phyloP scores from a whole-genome alignment of 768 basidiomycete species.

The Melanogaster broomeanus region DNA sequence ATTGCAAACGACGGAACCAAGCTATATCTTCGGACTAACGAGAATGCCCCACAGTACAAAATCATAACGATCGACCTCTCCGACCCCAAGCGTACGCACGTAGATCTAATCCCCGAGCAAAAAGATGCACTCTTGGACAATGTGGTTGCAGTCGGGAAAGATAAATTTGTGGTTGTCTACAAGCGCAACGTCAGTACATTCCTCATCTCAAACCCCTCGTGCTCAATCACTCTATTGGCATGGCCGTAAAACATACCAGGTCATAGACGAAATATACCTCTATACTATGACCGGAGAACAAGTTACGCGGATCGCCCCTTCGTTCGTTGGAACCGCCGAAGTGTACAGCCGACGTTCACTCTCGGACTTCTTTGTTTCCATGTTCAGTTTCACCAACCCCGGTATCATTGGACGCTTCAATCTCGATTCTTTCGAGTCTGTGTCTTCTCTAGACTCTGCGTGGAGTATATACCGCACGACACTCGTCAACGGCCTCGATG shows the following conservation, averaged over 20 bases:
- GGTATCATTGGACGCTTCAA: constrained; percentile 66
- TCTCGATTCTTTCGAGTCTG: constrained; percentile 38
- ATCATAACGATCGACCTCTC: constrained; percentile 65
- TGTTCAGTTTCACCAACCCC: constrained; percentile 73
- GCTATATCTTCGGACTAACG: constrained; percentile 67
- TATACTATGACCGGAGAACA: constrained; percentile 57
- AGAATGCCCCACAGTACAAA: constrained; percentile 65
- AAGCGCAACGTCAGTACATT: constrained; percentile 62
- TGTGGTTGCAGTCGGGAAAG: constrained; percentile 47
- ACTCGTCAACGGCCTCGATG: constrained; percentile 57
- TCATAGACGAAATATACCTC: constrained; percentile 79
- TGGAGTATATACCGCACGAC: constrained; percentile 64
- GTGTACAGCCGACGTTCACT: constrained; percentile 54
- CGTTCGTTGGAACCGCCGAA: constrained; percentile 67
- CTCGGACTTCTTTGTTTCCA: constrained; percentile 60
- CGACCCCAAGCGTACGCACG: constrained; percentile 45
- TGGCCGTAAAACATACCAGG: constrained; percentile 34
- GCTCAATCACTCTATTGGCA: constrained; percentile 2
- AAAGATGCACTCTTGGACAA: constrained; percentile 60
- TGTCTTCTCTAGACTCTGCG: constrained; percentile 41
- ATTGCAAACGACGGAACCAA: constrained; percentile 63
- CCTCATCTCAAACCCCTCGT: background rate
- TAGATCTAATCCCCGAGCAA: constrained; percentile 71
- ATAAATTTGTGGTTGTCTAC: constrained; percentile 63
- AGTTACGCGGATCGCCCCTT: constrained; percentile 56